A percentile compares a stretch with the other conserved stretches of the same genome.
phyloP scores from a whole-genome alignment of 345 rosid species.

The Corymbia maculata region DNA sequence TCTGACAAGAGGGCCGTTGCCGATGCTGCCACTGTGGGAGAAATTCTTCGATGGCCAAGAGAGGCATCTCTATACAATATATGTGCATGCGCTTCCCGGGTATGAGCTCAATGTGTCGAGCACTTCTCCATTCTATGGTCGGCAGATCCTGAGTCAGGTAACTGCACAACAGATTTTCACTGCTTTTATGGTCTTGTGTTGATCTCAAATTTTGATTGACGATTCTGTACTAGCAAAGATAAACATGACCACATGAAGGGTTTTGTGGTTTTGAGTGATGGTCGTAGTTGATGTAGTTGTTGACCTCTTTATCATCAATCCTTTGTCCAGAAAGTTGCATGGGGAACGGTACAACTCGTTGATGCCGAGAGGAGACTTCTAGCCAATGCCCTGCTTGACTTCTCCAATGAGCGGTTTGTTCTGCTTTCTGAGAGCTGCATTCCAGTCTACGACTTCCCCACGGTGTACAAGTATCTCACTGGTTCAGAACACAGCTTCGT shows the following conservation, averaged over 20 bases:
- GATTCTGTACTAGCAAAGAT: not conserved
- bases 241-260: not conserved
- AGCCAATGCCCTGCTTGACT: constrained; percentile 80
- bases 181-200: not conserved
- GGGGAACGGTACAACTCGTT: constrained; percentile 65
- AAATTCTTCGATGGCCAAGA: constrained; percentile 66
- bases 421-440: constrained; percentile 97
- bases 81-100: constrained; percentile 54
- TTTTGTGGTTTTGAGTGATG: not conserved
- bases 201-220: not conserved
- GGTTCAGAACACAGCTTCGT: constrained; percentile 68
- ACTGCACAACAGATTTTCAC: not conserved
- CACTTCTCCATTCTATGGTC: constrained; percentile 50
- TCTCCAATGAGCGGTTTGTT: constrained; percentile 76
- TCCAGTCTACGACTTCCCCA: constrained; percentile 73
- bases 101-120: constrained; percentile 42
- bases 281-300: not conserved
- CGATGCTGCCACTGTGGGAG: constrained; percentile 88
- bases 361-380: constrained; percentile 92
- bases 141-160: constrained; percentile 86
- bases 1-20: constrained; percentile 83
- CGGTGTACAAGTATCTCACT: constrained; percentile 65
- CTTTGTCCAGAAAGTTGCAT: constrained; percentile 50
- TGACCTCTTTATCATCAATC: not conserved
- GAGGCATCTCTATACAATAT: constrained; percentile 37